Conservation (phyloP, 2,329 filamentous ascomycete species). For the Rhynchosporium graminicola region DNA sequence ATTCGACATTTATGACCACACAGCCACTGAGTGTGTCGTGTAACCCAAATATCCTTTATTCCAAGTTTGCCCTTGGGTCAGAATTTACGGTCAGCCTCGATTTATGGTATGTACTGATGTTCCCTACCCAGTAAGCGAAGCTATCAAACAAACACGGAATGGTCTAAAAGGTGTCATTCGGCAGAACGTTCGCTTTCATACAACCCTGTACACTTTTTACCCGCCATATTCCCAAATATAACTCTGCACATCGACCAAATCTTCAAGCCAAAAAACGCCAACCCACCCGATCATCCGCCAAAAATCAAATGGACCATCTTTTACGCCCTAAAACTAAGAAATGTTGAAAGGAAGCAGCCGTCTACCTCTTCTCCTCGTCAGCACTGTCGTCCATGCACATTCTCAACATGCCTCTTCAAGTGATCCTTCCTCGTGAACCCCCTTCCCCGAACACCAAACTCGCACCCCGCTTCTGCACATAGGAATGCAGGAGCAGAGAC, state of each 20-base stretch:
- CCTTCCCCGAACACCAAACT: not conserved
- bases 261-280: not conserved
- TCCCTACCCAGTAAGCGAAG: too few species aligned
- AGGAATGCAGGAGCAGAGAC: conserved; percentile 3
- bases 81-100: too few species aligned
- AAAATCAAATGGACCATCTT: not conserved
- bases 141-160: not conserved
- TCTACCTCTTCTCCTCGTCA: not conserved
- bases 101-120: too few species aligned
- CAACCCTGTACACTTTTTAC: not conserved
- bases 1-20: too few species aligned
- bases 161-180: conserved; percentile 2
- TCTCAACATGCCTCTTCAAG: conserved; percentile 13
- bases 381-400: conserved; percentile 1
- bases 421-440: conserved; percentile 11
- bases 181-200: too few species aligned
- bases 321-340: not conserved
- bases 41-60: too few species aligned
- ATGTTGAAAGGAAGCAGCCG: not conserved
- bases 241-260: not conserved
- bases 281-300: not conserved
- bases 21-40: too few species aligned
- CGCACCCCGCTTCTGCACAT: not conserved
- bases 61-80: too few species aligned
- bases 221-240: not conserved